These are phyloP conservation scores for Pichia sp. DNA, from an alignment of 1,139 yeast genomes.

Conservation along the genomic window DNA sequence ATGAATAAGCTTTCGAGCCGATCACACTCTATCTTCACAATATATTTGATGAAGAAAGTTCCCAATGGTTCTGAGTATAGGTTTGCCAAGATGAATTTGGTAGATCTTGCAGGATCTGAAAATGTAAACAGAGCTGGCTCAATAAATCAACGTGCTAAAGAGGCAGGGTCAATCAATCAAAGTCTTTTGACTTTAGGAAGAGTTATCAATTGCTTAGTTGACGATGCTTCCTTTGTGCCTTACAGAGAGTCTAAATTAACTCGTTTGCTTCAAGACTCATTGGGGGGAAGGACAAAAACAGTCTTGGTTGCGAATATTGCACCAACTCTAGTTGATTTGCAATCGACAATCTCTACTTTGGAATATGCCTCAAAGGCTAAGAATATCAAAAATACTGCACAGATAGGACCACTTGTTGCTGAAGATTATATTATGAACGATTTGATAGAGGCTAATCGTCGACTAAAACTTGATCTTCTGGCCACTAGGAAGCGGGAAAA, in stretches of 20 bases:
- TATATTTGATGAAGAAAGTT: conserved; percentile 48
- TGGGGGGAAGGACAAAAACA: conserved; percentile 81
- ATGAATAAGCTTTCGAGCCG: conserved; percentile 67
- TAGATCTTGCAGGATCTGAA: conserved; percentile 78
- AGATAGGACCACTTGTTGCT: conserved; percentile 48
- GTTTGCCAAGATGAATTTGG: conserved; percentile 67
- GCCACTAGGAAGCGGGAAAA: conserved; percentile 65
- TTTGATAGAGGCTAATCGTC: conserved; percentile 49
- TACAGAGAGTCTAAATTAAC: conserved; percentile 84
- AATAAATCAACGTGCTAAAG: conserved; percentile 69
- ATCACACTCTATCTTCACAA: conserved; percentile 69
- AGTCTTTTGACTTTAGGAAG: conserved; percentile 78
- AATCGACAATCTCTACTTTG: conserved; percentile 76
- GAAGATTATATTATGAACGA: conserved; percentile 48
- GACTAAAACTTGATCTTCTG: conserved; percentile 56
- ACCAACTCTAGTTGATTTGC: conserved; percentile 71
- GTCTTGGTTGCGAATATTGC: conserved; percentile 78
- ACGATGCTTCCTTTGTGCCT: conserved; percentile 64
- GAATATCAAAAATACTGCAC: conserved; percentile 57
- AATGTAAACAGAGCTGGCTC: conserved; percentile 80
- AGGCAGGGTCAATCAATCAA: conserved; percentile 86
- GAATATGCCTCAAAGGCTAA: conserved; percentile 84
- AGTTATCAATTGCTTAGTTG: conserved; percentile 71
- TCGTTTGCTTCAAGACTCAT: conserved; percentile 70
- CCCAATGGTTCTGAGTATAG: conserved; percentile 37